These are phyloP conservation scores for Ceratocystis smalleyi DNA, from an alignment of 2,329 filamentous ascomycete genomes.

Conservation along the genomic window DNA sequence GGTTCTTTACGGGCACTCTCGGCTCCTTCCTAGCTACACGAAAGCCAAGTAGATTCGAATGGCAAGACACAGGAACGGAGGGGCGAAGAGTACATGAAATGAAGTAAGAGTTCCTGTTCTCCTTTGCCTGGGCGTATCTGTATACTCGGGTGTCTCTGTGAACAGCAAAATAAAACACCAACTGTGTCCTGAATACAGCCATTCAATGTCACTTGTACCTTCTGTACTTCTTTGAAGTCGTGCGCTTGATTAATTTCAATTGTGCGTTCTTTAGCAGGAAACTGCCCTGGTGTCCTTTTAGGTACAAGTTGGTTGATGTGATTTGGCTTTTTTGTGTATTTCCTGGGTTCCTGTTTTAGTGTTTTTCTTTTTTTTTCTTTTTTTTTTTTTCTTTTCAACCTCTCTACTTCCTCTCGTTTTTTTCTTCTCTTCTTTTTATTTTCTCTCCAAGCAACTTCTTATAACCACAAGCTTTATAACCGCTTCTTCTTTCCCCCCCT, in stretches of 20 bases:
- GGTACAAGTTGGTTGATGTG: background rate
- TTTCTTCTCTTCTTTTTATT: background rate
- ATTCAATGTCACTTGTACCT: background rate
- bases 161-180: background rate
- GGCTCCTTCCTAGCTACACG: too few relatives aligned
- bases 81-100: too few relatives aligned
- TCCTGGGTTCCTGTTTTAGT: background rate
- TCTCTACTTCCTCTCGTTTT: background rate
- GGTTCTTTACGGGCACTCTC: too few relatives aligned
- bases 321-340: background rate
- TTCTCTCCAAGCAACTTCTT: conserved; percentile 2
- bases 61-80: too few relatives aligned
- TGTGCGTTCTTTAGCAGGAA: background rate
- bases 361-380: background rate
- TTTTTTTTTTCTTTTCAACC: background rate
- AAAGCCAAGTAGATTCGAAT: too few relatives aligned
- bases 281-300: background rate
- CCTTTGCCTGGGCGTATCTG: too few relatives aligned
- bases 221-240: background rate
- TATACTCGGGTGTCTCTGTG: too few relatives aligned
- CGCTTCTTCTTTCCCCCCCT: conserved; percentile 2
- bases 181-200: background rate
- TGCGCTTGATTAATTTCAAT: background rate
- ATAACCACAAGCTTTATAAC: conserved; percentile 4
- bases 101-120: too few relatives aligned